Evolutionary conservation across 768 basidiomycete genomes (phyloP).

Genomic region (Astraeus odoratus): DNA sequence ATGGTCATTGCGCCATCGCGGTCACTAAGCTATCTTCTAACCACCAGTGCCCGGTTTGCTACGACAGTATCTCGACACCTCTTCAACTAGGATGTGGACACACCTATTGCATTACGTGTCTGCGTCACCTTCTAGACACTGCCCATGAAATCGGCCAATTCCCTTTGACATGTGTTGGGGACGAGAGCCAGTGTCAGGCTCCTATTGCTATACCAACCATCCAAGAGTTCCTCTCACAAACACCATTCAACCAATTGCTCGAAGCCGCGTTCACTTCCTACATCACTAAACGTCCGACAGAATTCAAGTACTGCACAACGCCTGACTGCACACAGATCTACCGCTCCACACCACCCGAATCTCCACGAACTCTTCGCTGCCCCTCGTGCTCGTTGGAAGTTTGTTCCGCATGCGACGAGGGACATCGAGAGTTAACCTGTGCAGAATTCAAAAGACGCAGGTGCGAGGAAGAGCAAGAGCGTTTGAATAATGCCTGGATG

Average conservation of each 20-base stretch:
- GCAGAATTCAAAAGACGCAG: conserved; percentile 30
- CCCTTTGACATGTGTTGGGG: conserved; percentile 64
- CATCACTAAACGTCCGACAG: conserved; percentile 48
- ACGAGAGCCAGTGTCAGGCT: conserved; percentile 49
- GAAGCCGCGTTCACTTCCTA: conserved; percentile 51
- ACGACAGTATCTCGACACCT: conserved; percentile 35
- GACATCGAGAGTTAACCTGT: conserved; percentile 59
- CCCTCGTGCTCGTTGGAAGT: conserved; percentile 62
- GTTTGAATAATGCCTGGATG: conserved; percentile 46
- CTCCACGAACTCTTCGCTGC: conserved; percentile 43
- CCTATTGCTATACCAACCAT: conserved; percentile 49
- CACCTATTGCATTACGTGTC: conserved; percentile 55
- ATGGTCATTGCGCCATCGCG: neutral
- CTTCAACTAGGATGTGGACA: conserved; percentile 58
- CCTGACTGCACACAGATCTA: conserved; percentile 75
- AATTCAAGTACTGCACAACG: conserved; percentile 70
- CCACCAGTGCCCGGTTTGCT: conserved; percentile 48
- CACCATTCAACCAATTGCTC: conserved; percentile 48
- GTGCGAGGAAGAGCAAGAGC: conserved; percentile 35
- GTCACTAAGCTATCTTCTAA: neutral
- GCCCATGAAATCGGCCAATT: conserved; percentile 50
- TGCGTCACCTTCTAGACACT: conserved; percentile 50
- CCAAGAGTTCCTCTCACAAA: conserved; percentile 40
- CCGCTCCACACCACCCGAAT: conserved; percentile 39
- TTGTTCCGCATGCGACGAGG: conserved; percentile 52